Conservation (phyloP, 495 filamentous ascomycete genomes). For the Pyrenopolyporus hunteri region DNA sequence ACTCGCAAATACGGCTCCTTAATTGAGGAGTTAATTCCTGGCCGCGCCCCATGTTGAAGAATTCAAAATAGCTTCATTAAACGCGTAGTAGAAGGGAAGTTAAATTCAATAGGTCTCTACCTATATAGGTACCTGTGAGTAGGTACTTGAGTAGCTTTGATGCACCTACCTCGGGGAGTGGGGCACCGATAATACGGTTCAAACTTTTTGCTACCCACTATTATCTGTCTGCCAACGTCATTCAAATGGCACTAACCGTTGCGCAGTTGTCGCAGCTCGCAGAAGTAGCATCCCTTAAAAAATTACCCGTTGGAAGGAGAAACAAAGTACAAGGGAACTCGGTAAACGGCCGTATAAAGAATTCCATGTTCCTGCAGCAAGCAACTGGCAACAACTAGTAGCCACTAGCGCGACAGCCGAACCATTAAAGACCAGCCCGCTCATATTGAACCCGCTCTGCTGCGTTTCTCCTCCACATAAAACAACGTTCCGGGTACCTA, state of each 20-base stretch:
- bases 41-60: too few relatives aligned
- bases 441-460: neutral
- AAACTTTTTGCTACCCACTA: too few relatives aligned
- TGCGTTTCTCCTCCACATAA: neutral
- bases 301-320: too few relatives aligned
- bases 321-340: constrained; percentile 11
- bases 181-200: too few relatives aligned
- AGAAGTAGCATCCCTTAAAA: constrained; percentile 14
- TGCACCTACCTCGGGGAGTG: too few relatives aligned
- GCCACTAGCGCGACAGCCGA: constrained; percentile 29
- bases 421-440: neutral
- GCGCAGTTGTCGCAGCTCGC: constrained; percentile 18
- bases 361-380: constrained; percentile 21
- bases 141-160: too few relatives aligned
- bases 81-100: too few relatives aligned
- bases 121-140: too few relatives aligned
- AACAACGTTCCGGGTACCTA: neutral
- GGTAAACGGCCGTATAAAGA: constrained; percentile 1
- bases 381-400: constrained; percentile 4
- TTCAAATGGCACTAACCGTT: constrained; percentile 29
- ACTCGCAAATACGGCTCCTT: too few relatives aligned
- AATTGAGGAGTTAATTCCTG: too few relatives aligned
- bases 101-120: too few relatives aligned
- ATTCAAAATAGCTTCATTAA: too few relatives aligned
- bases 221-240: constrained; percentile 31